Percentiles rank a stretch among this genome's conserved stretches.
These are phyloP conservation scores for Lablab purpureus DNA, from an alignment of 306 rosid genomes.

Conservation along the genomic window DNA sequence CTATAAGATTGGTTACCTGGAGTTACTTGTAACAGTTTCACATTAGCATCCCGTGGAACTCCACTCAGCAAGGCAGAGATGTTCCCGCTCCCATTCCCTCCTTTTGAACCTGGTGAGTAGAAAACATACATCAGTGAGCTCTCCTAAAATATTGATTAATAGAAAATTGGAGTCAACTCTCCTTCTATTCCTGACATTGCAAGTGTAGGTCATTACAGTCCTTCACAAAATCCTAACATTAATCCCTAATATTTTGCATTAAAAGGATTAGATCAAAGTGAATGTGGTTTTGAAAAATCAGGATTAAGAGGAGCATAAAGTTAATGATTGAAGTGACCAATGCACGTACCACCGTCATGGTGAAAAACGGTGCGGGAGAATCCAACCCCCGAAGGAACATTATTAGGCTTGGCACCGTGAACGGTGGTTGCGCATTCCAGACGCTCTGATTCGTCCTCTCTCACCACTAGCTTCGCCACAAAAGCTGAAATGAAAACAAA, in stretches of 20 bases:
- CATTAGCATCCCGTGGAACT: constrained; percentile 50
- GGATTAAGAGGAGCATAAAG: not conserved
- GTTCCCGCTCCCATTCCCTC: constrained; percentile 42
- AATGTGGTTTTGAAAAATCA: not conserved
- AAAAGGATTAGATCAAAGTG: not conserved
- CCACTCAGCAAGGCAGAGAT: constrained; percentile 55
- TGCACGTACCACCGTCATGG: constrained; percentile 51
- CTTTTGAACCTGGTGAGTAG: constrained; percentile 51
- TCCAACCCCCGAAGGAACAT: constrained; percentile 28
- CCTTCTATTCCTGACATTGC: not conserved
- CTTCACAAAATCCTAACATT: not conserved
- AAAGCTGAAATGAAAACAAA: constrained; percentile 53
- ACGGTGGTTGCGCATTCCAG: constrained; percentile 14
- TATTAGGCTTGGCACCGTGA: constrained; percentile 30
- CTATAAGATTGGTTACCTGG: constrained; percentile 59
- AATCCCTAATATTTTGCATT: not conserved
- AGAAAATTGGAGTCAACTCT: not conserved
- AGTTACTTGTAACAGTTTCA: constrained; percentile 57
- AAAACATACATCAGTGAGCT: constrained; percentile 10
- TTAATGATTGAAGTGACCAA: not conserved
- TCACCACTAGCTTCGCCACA: constrained; percentile 48
- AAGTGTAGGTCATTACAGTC: not conserved
- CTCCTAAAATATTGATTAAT: not conserved
- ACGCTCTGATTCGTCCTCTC: constrained; percentile 46
- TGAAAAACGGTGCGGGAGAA: constrained; percentile 21